Conservation (phyloP, 2,329 filamentous ascomycete genomes). For the Fusarium keratoplasticum region DNA sequence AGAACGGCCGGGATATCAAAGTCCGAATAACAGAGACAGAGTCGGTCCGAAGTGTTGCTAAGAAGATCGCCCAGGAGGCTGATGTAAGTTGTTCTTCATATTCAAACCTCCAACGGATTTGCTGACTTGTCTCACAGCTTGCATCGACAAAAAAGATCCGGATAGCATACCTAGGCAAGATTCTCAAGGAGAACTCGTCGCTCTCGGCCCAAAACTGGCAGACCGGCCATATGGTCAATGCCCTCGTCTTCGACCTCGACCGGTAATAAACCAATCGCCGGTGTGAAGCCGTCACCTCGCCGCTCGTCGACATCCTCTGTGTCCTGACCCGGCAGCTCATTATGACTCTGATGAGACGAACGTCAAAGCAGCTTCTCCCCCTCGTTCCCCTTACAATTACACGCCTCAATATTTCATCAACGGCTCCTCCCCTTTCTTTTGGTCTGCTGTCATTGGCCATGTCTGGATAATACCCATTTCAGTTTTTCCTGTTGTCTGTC, state of each 20-base stretch:
- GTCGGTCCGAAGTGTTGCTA: conserved; percentile 71
- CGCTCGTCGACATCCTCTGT: not conserved
- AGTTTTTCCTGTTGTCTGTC: conserved; percentile 13
- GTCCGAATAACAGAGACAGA: conserved; percentile 70
- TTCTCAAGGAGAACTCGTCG: conserved; percentile 76
- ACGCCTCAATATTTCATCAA: conserved; percentile 10
- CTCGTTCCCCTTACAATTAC: not conserved
- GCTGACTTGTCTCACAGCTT: conserved; percentile 59
- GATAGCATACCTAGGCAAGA: conserved; percentile 84
- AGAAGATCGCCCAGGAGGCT: conserved; percentile 72
- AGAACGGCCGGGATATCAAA: conserved; percentile 72
- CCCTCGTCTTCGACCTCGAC: conserved; percentile 71
- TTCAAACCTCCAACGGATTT: not conserved
- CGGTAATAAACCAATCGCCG: conserved; percentile 52
- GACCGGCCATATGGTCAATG: conserved; percentile 80
- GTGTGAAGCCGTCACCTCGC: not conserved
- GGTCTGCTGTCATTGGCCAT: conserved; percentile 19
- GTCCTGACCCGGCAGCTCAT: not conserved
- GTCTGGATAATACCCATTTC: conserved; percentile 46
- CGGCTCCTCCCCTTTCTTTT: conserved; percentile 2
- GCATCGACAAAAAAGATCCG: conserved; percentile 69
- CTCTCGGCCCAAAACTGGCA: conserved; percentile 80
- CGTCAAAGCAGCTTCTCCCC: not conserved
- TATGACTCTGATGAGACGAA: not conserved
- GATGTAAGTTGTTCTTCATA: conserved; percentile 61